Base-by-base conservation (phyloP, 495 filamentous ascomycete species). In the Recurvomyces mirabilis region DNA sequence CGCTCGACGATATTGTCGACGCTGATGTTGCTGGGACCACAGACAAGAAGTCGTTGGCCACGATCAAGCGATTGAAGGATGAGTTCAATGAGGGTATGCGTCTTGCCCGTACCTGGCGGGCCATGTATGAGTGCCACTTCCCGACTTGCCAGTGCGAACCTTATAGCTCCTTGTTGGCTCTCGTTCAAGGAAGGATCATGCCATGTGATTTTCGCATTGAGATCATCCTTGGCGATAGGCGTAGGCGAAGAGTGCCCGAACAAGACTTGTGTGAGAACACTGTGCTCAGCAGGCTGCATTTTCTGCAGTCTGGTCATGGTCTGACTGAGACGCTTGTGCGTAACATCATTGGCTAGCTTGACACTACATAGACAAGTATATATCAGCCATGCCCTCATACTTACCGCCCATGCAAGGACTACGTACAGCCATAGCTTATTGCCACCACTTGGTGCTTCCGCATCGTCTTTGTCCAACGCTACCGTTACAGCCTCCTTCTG, bases 1-100 rank as follows among this genome's bases (percentile, higher is more conserved):
- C 93, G 76, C 63, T 96, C 89, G n/a, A 94, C 87, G 46, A 99
- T 95, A 56, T 99, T 99, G 67, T 99, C 91, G 1, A 96, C 91
- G 0, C 84, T 88, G 38, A 99, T 86, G 58, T 99, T 99, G 9
- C 84, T 93, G 0, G 91, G 91, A 0, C 91, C 91, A 58, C 91
- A 99, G 15, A 99, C 88, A 2, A 99, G 73, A 13, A 96, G 65
- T 1, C 87, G 75, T 31, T 75, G 71, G 12, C 79, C 76, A 4
- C 72, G 73, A 40, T 69, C 77, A 22, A 91, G 66, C 51, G 96
- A 64, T 53, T 99, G 91, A 22, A 89, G 70, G 43, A 96, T 93
- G 15, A 96, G 68, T 58, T 99, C 91, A 39, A 99, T 91, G 19
- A 99, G 66, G 0, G 93, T 99, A 61, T 96, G 89, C 0, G 91